phyloP scores from a whole-genome alignment of 352 stramenopile genomes.

The Thalassiosira livingstoniorum region DNA sequence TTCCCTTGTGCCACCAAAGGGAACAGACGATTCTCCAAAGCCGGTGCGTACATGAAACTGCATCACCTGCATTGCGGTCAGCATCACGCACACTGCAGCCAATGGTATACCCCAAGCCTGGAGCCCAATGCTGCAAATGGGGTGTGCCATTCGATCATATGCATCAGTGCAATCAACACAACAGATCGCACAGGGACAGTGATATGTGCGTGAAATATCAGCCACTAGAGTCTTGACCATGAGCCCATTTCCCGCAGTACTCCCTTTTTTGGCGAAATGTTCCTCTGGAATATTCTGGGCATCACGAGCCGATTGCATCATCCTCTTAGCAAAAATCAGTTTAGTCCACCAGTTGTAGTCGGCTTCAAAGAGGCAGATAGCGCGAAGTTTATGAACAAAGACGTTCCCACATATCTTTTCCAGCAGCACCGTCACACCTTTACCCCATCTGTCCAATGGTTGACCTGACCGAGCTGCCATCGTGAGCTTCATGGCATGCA shows the following conservation, averaged over 20 bases:
- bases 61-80: slow-evolving; percentile 9
- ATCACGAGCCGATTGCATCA: background rate
- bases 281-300: background rate
- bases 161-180: slow-evolving; percentile 2
- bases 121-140: background rate
- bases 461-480: too few relatives aligned
- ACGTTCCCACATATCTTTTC: slow-evolving; percentile 5
- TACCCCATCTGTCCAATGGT: too few relatives aligned
- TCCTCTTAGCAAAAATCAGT: slow-evolving; percentile 12
- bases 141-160: slow-evolving; percentile 8
- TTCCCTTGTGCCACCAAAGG: slow-evolving; percentile 1
- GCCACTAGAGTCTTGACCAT: background rate
- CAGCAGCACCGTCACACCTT: background rate
- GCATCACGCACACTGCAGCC: background rate
- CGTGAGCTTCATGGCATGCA: background rate
- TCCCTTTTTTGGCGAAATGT: slow-evolving; percentile 15
- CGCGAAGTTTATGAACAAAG: background rate
- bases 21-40: slow-evolving; percentile 12
- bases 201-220: background rate
- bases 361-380: background rate
- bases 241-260: background rate
- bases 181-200: background rate
- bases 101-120: background rate
- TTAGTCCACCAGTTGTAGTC: slow-evolving; percentile 22
- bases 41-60: slow-evolving; percentile 9